Conservation (phyloP, 1,284 basidiomycete genomes). For the Coriolopsis trogii region DNA sequence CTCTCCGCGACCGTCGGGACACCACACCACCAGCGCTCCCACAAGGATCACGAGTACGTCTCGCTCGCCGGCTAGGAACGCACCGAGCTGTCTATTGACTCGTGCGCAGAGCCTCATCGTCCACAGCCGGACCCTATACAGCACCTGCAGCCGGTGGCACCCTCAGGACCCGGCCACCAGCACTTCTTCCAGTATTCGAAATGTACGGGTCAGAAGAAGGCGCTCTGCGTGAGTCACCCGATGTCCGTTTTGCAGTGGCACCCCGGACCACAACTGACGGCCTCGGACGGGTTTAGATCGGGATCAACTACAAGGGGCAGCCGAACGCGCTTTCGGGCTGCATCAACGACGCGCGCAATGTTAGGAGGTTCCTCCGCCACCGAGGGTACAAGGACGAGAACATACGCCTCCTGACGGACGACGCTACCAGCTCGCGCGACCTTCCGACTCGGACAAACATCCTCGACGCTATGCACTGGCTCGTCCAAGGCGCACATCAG, state of each 20-base stretch:
- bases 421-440: constrained; percentile 56
- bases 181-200: constrained; percentile 53
- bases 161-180: constrained; percentile 1
- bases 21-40: constrained; percentile 3
- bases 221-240: constrained; percentile 69
- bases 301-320: constrained; percentile 79
- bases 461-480: constrained; percentile 84
- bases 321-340: constrained; percentile 71
- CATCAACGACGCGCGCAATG: constrained; percentile 80
- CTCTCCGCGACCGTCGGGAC: constrained; percentile 5
- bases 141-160: constrained; percentile 2
- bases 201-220: constrained; percentile 74
- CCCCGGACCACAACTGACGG: background rate
- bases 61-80: background rate
- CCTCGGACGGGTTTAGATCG: constrained; percentile 48
- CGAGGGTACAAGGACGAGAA: constrained; percentile 45
- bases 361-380: constrained; percentile 75
- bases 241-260: background rate
- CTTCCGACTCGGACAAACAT: constrained; percentile 82
- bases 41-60: constrained; percentile 6
- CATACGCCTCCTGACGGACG: constrained; percentile 82
- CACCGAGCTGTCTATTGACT: background rate
- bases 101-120: constrained; percentile 5
- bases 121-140: constrained; percentile 10
- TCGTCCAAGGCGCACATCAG: constrained; percentile 72